phyloP scores from a whole-genome alignment of 2,329 filamentous ascomycete genomes.

The Seiridium unicorne region DNA sequence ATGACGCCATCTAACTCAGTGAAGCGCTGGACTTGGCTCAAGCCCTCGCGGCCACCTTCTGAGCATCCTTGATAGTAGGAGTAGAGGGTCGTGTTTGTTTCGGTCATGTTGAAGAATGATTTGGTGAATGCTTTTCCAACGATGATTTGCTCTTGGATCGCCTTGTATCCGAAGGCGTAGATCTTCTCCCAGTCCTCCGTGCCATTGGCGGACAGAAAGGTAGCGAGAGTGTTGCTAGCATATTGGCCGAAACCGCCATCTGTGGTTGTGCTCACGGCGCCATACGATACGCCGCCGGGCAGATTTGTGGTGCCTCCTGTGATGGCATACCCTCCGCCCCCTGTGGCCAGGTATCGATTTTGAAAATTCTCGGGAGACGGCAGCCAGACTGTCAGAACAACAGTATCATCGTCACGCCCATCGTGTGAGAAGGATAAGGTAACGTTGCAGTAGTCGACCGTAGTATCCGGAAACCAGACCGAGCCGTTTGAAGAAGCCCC shows the following conservation, averaged over 20 bases:
- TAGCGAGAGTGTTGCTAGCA: slow-evolving; percentile 32
- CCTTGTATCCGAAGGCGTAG: slow-evolving; percentile 50
- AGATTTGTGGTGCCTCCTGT: slow-evolving; percentile 26
- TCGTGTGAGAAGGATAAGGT: slow-evolving; percentile 33
- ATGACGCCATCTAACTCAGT: slow-evolving; percentile 43
- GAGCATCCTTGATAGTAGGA: slow-evolving; percentile 52
- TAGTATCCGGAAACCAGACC: no score
- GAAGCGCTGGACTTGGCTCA: slow-evolving; percentile 37
- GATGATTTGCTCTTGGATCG: slow-evolving; percentile 48
- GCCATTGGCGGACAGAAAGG: slow-evolving; percentile 44
- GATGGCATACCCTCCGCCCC: slow-evolving; percentile 42
- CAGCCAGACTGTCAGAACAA: slow-evolving; percentile 30
- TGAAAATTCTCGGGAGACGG: slow-evolving; percentile 35
- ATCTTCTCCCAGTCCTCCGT: slow-evolving; percentile 48
- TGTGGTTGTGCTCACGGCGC: slow-evolving; percentile 37
- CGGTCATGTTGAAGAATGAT: slow-evolving; percentile 33
- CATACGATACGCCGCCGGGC: slow-evolving; percentile 36
- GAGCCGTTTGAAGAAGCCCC: slow-evolving; percentile 15
- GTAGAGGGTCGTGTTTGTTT: slow-evolving; percentile 27
- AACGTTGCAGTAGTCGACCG: slow-evolving; percentile 29
- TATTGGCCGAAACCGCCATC: slow-evolving; percentile 44
- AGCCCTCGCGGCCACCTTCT: slow-evolving; percentile 29
- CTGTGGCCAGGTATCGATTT: slow-evolving; percentile 43
- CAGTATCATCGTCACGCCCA: slow-evolving; percentile 21
- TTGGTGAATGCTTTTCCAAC: slow-evolving; percentile 42